Base-by-base conservation (phyloP, 495 filamentous ascomycete genomes). In the Penicillium canariense region DNA sequence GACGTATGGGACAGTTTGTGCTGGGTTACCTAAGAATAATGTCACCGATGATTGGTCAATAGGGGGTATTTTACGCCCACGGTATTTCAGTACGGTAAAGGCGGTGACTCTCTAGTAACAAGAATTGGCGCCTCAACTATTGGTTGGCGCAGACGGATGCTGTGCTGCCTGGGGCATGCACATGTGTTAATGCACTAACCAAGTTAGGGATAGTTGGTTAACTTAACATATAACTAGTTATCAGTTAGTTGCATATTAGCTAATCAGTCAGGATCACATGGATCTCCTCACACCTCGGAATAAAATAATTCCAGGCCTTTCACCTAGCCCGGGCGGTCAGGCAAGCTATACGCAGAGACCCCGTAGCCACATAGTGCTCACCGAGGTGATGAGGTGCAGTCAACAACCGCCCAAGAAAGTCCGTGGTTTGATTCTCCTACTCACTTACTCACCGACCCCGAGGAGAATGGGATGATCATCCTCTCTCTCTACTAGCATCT, bases 91-190 rank as follows among this genome's bases (percentile, higher is more conserved):
- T 66, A 60, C 46, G 34, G 54, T 66, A 55, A 63, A 63, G 49
- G 60, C 63, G 60, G 60, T 63, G 54, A 62, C 17, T 2, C 15
- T 36, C 22, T 54, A 27, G 54, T 54, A 66, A 66, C 60, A 32
- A 18, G 25, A 66, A 63, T 61, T 61, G 55, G 39, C 20, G 32
- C 34, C 46, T 7, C 30, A 12, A 20, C 60, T 36, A 67, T 65
- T 67, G 63, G 63, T 32, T 12, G 12, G 30, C 30, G 30, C 30
- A n/a, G n/a, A n/a, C n/a, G n/a, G n/a, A n/a, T n/a, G n/a, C n/a
- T n/a, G n/a, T n/a, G n/a, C n/a, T n/a, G n/a, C n/a, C n/a, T n/a
- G n/a, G n/a, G n/a, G n/a, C n/a, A n/a, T n/a, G n/a, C n/a, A n/a
- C n/a, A n/a, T n/a, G n/a, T n/a, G 30, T 32, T 32, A 12, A 32